Evolutionary conservation across 2,329 filamentous ascomycete genomes (phyloP).

Genomic region (Thermoascus crustaceus): DNA sequence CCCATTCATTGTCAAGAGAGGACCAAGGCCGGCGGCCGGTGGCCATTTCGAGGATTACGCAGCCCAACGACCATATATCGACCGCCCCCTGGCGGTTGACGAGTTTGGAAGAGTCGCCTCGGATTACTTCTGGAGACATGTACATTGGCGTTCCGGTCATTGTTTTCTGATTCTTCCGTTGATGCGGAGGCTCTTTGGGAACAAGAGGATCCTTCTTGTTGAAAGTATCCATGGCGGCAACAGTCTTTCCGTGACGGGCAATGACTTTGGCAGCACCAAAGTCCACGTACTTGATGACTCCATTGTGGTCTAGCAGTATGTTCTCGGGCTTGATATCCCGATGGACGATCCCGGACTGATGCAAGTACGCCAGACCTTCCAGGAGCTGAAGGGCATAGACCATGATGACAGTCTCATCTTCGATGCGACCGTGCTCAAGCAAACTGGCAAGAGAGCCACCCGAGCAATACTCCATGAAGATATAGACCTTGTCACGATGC

Average conservation of each 20-base stretch:
- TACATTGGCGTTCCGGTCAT: constrained; percentile 99
- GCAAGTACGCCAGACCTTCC: constrained; percentile 87
- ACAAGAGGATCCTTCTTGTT: constrained; percentile 27
- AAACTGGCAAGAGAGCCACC: constrained; percentile 84
- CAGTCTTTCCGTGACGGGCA: constrained; percentile 81
- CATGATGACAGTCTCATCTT: constrained; percentile 96
- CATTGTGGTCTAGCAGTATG: constrained; percentile 92
- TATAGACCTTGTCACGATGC: constrained; percentile 97
- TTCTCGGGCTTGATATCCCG: constrained; percentile 98
- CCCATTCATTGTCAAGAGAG: constrained; percentile 96
- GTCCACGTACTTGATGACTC: constrained; percentile 98
- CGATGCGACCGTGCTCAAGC: constrained; percentile 90
- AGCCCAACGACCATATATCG: constrained; percentile 94
- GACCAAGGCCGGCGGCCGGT: constrained; percentile 93
- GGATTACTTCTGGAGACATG: constrained; percentile 99
- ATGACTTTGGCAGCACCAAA: constrained; percentile 98
- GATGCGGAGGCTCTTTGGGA: constrained; percentile 23
- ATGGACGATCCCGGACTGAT: constrained; percentile 85
- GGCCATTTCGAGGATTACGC: constrained; percentile 95
- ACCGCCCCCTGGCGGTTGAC: constrained; percentile 75
- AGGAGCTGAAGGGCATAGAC: constrained; percentile 91
- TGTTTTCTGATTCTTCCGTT: constrained; percentile 61
- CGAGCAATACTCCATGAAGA: constrained; percentile 99
- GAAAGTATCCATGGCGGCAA: constrained; percentile 57
- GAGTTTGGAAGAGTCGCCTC: constrained; percentile 66